Percentiles rank a stretch among this genome's conserved stretches.
These are phyloP conservation scores for Mortierella sp. DNA, from an alignment of 371 early-diverging fungal genomes.

Conservation along the genomic window DNA sequence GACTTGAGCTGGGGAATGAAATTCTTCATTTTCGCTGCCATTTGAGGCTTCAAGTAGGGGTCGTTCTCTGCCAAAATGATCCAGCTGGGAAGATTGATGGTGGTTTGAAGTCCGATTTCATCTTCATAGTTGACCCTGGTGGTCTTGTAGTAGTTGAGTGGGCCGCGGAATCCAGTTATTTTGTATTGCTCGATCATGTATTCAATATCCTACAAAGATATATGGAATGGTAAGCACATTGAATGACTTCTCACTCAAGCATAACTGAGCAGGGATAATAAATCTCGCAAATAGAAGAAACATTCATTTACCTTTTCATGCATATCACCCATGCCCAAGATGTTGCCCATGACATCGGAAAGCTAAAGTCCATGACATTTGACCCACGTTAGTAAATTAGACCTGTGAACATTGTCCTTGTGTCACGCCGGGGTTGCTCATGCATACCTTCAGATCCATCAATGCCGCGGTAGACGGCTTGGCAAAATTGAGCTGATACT, in stretches of 20 bases:
- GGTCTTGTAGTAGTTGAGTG: constrained; percentile 52
- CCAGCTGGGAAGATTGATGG: constrained; percentile 34
- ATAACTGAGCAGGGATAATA: no score
- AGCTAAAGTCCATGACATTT: constrained; percentile 4
- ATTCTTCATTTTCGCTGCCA: constrained; percentile 22
- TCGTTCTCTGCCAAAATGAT: constrained; percentile 36
- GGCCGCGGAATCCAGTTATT: constrained; percentile 31
- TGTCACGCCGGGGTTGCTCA: no score
- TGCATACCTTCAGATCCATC: background rate
- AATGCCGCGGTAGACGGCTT: constrained; percentile 17
- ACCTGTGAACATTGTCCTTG: no score
- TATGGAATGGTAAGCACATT: background rate
- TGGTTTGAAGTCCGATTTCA: constrained; percentile 4
- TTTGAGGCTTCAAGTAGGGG: constrained; percentile 24
- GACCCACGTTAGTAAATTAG: no score
- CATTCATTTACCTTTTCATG: background rate
- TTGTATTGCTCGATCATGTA: constrained; percentile 26
- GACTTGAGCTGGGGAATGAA: constrained; percentile 24
- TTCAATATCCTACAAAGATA: constrained; percentile 26
- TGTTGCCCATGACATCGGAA: background rate
- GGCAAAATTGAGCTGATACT: constrained; percentile 65
- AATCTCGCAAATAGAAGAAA: background rate
- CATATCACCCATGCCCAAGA: constrained; percentile 8
- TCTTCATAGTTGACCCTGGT: constrained; percentile 44
- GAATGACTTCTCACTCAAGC: no score